A percentile compares a stretch with the other conserved stretches of the same genome.
Conservation (phyloP, 2,329 filamentous ascomycete species). For the Claviceps sorghi region DNA sequence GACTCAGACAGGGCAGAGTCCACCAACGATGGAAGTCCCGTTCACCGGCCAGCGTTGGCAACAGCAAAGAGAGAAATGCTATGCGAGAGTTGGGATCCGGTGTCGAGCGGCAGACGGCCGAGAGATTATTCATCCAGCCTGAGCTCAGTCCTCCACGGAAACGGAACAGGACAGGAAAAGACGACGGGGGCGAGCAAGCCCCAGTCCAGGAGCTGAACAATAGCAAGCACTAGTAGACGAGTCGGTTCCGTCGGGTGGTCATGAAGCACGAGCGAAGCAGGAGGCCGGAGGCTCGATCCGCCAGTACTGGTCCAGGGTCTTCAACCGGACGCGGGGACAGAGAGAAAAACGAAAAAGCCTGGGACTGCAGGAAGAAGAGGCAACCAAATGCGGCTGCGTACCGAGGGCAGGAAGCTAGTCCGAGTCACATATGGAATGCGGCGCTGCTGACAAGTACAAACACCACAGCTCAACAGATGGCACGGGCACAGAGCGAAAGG, state of each 20-base stretch:
- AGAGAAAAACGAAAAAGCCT: not conserved
- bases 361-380: not conserved
- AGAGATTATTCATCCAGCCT: not conserved
- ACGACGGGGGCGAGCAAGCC: not conserved
- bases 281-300: not conserved
- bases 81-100: not conserved
- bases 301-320: not conserved
- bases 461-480: conserved; percentile 3
- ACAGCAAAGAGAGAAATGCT: not conserved
- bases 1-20: not conserved
- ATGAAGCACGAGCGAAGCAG: conserved; percentile 1
- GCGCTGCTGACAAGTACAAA: conserved; percentile 3
- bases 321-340: not conserved
- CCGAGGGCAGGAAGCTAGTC: not conserved
- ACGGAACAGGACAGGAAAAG: not conserved
- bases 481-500: conserved; percentile 1
- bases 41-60: not conserved
- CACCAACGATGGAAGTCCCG: not conserved
- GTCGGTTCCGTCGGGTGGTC: conserved; percentile 6
- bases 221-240: conserved; percentile 2
- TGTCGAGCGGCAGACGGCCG: not conserved
- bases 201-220: conserved; percentile 1
- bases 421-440: not conserved
- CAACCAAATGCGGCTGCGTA: not conserved
- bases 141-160: not conserved